A percentile compares a stretch with the other conserved stretches of the same genome.
Evolutionary conservation across 2,329 filamentous ascomycete genomes (phyloP).

Genomic region (Xylariaceae sp.): DNA sequence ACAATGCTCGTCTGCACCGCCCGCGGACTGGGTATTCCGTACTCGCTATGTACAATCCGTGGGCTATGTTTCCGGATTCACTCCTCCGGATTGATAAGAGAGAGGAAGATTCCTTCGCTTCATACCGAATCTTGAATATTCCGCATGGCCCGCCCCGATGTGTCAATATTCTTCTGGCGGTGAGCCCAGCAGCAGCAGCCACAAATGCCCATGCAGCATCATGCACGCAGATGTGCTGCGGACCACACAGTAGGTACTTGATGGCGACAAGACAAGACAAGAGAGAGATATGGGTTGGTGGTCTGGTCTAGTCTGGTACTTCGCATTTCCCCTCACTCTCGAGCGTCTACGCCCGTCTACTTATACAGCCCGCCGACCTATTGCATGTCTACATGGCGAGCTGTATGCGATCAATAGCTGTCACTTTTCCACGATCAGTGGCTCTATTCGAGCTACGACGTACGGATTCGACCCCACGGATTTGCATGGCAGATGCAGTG

Average conservation of each 20-base stretch:
- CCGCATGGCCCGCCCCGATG: background rate
- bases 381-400: no score
- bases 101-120: no score
- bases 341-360: background rate
- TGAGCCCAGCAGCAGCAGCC: conserved; percentile 10
- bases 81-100: no score
- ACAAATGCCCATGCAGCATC: conserved; percentile 4
- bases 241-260: background rate
- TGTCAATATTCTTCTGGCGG: conserved; percentile 10
- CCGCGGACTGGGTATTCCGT: background rate
- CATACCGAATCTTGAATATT: no score
- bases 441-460: no score
- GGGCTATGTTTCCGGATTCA: no score
- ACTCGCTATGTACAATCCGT: background rate
- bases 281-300: background rate
- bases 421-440: no score
- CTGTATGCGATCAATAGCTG: no score
- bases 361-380: background rate
- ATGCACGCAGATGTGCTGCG: background rate
- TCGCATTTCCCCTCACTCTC: conserved; percentile 12
- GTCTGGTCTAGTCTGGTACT: background rate
- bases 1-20: no score
- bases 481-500: no score
- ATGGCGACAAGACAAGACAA: background rate
- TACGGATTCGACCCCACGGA: no score